Percentiles rank a stretch among this genome's conserved stretches.
phyloP scores from a whole-genome alignment of 306 rosid genomes.

The Hippophae rhamnoides region DNA sequence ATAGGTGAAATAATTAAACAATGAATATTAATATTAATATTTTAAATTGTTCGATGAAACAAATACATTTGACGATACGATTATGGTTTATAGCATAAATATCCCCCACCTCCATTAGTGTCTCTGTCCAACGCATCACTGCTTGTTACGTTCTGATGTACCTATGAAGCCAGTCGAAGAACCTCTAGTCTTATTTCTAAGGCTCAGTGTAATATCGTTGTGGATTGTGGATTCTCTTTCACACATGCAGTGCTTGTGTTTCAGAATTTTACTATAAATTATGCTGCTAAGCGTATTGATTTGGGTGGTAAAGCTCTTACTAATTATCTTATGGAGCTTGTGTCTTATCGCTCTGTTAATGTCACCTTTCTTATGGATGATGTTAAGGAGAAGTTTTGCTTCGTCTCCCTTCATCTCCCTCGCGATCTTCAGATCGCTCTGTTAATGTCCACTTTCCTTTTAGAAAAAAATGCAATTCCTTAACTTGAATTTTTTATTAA shows the following conservation, averaged over 20 bases:
- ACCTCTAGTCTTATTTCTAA: constrained; percentile 42
- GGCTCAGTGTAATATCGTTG: constrained; percentile 86
- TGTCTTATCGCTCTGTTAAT: constrained; percentile 69
- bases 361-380: constrained; percentile 79
- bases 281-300: constrained; percentile 68
- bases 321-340: constrained; percentile 74
- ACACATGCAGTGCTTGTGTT: constrained; percentile 83
- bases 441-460: constrained; percentile 8
- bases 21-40: too few relatives aligned
- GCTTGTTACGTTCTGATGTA: constrained; percentile 54
- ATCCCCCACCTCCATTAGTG: too few relatives aligned
- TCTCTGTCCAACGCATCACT: constrained; percentile 59
- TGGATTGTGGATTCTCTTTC: constrained; percentile 85
- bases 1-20: too few relatives aligned
- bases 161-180: constrained; percentile 74
- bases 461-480: background rate
- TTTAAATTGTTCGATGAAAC: too few relatives aligned
- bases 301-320: constrained; percentile 88
- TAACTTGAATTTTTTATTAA: too few relatives aligned
- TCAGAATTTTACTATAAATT: constrained; percentile 68
- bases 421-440: constrained; percentile 62
- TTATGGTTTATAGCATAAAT: too few relatives aligned
- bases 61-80: too few relatives aligned
- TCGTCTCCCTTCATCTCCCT: constrained; percentile 61
- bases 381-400: constrained; percentile 90